Evolutionary conservation across 768 basidiomycete genomes (phyloP).

Genomic region (Serendipita vermifera): DNA sequence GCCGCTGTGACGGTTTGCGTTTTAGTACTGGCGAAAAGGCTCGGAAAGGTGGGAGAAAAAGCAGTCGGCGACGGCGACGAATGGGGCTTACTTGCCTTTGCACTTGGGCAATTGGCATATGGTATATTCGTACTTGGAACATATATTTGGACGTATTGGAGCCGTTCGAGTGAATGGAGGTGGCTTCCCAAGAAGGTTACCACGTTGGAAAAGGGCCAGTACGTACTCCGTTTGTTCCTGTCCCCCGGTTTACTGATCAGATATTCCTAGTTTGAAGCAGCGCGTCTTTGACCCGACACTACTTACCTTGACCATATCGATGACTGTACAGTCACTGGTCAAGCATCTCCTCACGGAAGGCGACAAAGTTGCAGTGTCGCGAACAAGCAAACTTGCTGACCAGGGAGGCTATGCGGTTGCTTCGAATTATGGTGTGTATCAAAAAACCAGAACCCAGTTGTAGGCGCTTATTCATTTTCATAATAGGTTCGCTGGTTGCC

Average conservation of each 20-base stretch:
- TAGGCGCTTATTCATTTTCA: neutral
- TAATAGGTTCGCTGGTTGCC: slow-evolving; percentile 75
- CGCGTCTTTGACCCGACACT: slow-evolving; percentile 34
- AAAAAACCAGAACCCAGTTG: neutral
- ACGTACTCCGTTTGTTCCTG: neutral
- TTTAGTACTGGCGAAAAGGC: slow-evolving; percentile 34
- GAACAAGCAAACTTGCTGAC: slow-evolving; percentile 68
- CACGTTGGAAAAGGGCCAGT: slow-evolving; percentile 1
- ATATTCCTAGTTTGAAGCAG: neutral
- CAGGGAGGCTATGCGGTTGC: slow-evolving; percentile 95
- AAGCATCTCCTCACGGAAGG: slow-evolving; percentile 96
- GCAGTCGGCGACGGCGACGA: slow-evolving; percentile 22
- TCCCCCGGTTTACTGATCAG: neutral
- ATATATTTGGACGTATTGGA: slow-evolving; percentile 33
- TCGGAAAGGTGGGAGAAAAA: slow-evolving; percentile 12
- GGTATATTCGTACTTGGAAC: slow-evolving; percentile 41
- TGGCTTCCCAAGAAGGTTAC: neutral
- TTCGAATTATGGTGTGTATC: slow-evolving; percentile 73
- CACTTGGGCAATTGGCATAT: slow-evolving; percentile 70
- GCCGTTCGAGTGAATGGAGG: slow-evolving; percentile 5
- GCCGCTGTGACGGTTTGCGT: slow-evolving; percentile 57
- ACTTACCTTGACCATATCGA: slow-evolving; percentile 56
- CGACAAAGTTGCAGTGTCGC: slow-evolving; percentile 80
- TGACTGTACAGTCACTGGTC: slow-evolving; percentile 78
- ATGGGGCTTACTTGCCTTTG: slow-evolving; percentile 69